These are phyloP conservation scores for Tilletia setariae DNA, from an alignment of 1,284 basidiomycete genomes.

Conservation along the genomic window DNA sequence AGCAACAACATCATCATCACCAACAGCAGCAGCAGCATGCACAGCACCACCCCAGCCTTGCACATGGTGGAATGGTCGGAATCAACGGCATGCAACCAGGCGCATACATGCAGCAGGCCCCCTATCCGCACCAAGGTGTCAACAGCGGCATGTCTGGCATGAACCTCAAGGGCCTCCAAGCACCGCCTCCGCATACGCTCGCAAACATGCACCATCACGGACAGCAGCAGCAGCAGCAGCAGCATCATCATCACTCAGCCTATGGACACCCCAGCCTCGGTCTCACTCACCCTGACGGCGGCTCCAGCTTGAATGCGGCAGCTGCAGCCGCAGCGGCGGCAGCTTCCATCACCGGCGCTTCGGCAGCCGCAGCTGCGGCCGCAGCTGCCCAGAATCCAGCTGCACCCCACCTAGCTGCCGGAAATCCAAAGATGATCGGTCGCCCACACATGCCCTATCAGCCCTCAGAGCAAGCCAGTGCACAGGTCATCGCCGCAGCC, in stretches of 20 bases:
- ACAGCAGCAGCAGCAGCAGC: neutral
- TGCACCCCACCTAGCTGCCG: neutral
- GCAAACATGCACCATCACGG: neutral
- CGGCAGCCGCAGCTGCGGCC: neutral
- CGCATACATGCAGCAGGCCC: neutral
- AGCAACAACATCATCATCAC: too few relatives aligned
- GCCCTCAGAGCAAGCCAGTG: neutral
- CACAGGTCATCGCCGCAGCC: constrained; percentile 5
- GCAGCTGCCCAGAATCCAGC: too few relatives aligned
- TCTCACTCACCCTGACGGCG: neutral
- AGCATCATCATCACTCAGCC: neutral
- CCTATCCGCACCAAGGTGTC: neutral
- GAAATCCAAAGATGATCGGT: too few relatives aligned
- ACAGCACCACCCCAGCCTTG: neutral
- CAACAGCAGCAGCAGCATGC: too few relatives aligned
- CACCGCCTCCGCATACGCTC: neutral
- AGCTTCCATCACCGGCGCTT: neutral
- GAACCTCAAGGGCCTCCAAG: neutral
- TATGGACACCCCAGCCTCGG: neutral
- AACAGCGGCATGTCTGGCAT: neutral
- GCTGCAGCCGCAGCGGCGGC: too few relatives aligned
- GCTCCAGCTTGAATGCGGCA: neutral
- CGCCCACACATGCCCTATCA: neutral
- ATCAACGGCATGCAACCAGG: neutral
- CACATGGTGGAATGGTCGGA: neutral